Evolutionary conservation across 768 basidiomycete genomes (phyloP), one percentile per base, ranked within the genome.

Genomic region (Phanerochaete carnosa): DNA sequence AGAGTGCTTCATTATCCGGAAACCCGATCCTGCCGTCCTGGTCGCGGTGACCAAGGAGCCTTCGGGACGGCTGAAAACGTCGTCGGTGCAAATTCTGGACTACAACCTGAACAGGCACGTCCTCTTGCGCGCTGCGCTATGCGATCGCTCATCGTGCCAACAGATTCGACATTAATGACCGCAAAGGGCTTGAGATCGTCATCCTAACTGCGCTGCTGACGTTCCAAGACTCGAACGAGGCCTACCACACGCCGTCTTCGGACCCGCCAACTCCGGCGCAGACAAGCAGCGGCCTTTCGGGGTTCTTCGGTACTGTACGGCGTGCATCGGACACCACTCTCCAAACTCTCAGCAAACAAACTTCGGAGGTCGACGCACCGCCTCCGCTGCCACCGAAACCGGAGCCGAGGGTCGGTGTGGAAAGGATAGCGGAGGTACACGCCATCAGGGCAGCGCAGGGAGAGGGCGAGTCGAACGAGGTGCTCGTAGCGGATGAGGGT

Each of bases 1-100:
- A 68, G 88, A 89, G 65, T 93, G 91, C 73, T 93, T 80, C 72
- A 83, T 94, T 72, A 71, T 93, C 45, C 84, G 92, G 23, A 93
- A 93, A 69, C 92, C 92, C 9, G 92, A 94, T 64, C 92, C 92
- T 6, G 89, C 92, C 3, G 91, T 94, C 1, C 81, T 93, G 11
- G 87, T 94, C 13, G 91, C 90, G 0, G 79, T 92, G 29, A 92
- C 90, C 2, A 92, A 88, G 67, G 92, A 92, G 61, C 82, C 85
- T 1, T 77, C 85, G 1, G 87, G 88, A 7, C 78, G 83, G 25
- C 75, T 88, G 47, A 88, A 84, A 67, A 85, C 87, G 13, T 72
- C 81, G 0, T 79, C 85, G 2, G 77, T 92, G 29, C 92, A 94
- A 67, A 83, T 94, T 26, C 76, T 94, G 4, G 92, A 94, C 71